These are phyloP conservation scores for Beauveria bassiana DNA, from an alignment of 2,329 filamentous ascomycete genomes.

Conservation along the genomic window DNA sequence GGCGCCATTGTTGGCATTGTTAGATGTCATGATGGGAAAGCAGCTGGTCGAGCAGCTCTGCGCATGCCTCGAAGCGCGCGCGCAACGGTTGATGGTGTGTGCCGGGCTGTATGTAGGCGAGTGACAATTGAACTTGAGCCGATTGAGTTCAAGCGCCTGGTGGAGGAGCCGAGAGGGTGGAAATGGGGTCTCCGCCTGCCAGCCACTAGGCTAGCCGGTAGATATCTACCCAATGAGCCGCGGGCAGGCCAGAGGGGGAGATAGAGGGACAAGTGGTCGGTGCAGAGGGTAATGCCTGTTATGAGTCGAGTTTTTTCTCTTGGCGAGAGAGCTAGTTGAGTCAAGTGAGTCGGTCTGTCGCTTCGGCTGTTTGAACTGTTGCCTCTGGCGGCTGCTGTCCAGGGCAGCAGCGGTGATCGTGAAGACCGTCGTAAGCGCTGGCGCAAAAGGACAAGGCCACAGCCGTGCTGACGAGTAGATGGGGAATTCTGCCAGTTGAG, in stretches of 20 bases:
- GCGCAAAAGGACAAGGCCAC: not conserved
- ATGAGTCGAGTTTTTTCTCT: not conserved
- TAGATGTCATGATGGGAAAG: constrained; percentile 16
- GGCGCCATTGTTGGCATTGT: constrained; percentile 25
- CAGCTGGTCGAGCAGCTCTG: constrained; percentile 4
- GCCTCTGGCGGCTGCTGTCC: not conserved
- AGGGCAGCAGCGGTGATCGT: not conserved
- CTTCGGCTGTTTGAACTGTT: not conserved
- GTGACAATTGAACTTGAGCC: not conserved
- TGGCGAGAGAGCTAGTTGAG: not conserved
- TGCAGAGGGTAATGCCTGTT: not conserved
- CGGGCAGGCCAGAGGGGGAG: not conserved
- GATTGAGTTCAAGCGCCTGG: constrained; percentile 1
- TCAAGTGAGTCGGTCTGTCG: not conserved
- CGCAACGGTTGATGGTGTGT: constrained; percentile 2
- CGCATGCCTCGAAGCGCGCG: not conserved
- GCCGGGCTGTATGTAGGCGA: not conserved
- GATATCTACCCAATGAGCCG: not conserved
- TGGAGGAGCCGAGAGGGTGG: not conserved
- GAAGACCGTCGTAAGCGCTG: not conserved
- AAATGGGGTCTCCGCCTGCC: not conserved
- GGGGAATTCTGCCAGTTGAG: not conserved
- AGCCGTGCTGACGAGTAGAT: not conserved
- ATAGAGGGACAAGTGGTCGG: not conserved
- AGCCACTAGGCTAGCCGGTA: not conserved